Conservation (phyloP, 805 yeast species). For the Lachancea sp. region DNA sequence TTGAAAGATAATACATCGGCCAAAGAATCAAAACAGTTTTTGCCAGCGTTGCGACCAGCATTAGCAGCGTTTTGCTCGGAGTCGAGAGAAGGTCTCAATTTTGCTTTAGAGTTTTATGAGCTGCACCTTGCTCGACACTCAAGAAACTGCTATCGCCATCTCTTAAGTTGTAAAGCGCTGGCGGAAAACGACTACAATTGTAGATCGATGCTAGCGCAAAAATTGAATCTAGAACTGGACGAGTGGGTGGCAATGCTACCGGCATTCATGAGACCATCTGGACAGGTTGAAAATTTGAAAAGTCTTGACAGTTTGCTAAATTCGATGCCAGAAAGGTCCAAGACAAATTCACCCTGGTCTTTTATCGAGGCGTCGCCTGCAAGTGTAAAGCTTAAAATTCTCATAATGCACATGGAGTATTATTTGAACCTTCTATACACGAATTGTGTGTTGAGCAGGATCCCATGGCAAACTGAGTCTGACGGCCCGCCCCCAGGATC, state of each 20-base stretch:
- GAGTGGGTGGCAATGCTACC: constrained; percentile 5
- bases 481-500: not conserved
- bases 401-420: constrained; percentile 4
- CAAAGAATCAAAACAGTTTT: not conserved
- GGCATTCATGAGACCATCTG: not conserved
- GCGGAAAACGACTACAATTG: not conserved
- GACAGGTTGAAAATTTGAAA: not conserved
- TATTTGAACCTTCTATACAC: constrained; percentile 7
- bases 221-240: constrained; percentile 2
- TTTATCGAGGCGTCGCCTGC: not conserved
- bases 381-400: not conserved
- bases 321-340: not conserved
- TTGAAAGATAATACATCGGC: not conserved
- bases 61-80: not conserved
- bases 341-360: not conserved
- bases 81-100: constrained; percentile 1
- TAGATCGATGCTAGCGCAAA: not conserved
- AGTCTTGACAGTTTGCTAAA: not conserved
- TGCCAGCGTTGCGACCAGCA: not conserved
- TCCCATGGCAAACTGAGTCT: constrained; percentile 2
- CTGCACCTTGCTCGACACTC: constrained; percentile 3
- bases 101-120: constrained; percentile 2
- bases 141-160: constrained; percentile 3
- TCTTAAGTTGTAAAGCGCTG: constrained; percentile 3
- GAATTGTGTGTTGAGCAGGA: constrained; percentile 1